Conservation (phyloP, 352 stramenopile genomes). For the Phytophthora boehmeriae region DNA sequence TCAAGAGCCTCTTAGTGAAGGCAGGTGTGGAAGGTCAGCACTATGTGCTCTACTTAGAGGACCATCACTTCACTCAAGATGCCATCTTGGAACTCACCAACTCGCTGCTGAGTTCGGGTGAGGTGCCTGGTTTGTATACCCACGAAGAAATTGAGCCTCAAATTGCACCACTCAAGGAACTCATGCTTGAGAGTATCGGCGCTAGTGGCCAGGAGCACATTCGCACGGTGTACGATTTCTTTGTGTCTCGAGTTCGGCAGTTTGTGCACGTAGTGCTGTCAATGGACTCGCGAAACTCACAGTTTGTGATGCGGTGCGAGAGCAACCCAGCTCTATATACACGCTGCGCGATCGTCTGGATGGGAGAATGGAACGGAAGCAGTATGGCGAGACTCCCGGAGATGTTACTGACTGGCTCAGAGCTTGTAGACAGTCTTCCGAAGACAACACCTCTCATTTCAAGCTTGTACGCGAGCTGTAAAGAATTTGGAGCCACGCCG, state of each 20-base stretch:
- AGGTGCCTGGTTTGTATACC: conserved; percentile 93
- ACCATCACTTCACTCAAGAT: conserved; percentile 92
- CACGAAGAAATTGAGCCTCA: conserved; percentile 94
- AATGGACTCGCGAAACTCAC: conserved; percentile 71
- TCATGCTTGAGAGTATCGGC: conserved; percentile 87
- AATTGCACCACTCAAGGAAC: conserved; percentile 90
- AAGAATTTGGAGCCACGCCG: conserved; percentile 74
- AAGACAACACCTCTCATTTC: conserved; percentile 64
- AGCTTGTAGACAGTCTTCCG: conserved; percentile 62
- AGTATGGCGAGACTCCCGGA: conserved; percentile 85
- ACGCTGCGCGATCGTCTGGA: conserved; percentile 92
- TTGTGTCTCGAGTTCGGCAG: conserved; percentile 87
- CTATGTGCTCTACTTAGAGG: conserved; percentile 92
- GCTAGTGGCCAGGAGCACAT: conserved; percentile 52
- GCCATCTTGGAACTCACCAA: conserved; percentile 93
- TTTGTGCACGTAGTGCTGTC: conserved; percentile 90
- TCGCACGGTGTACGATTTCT: conserved; percentile 94
- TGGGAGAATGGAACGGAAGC: conserved; percentile 88
- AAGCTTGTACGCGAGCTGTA: conserved; percentile 69
- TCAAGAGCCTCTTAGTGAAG: conserved; percentile 91
- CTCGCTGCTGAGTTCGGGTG: conserved; percentile 90
- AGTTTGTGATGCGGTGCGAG: conserved; percentile 91
- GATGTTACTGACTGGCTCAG: conserved; percentile 60
- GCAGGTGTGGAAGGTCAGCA: conserved; percentile 83
- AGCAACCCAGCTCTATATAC: conserved; percentile 95